Percentiles rank a stretch among this genome's conserved stretches.
Evolutionary conservation across 2,329 filamentous ascomycete genomes (phyloP).

Genomic region (Mycosphaerella sp.): DNA sequence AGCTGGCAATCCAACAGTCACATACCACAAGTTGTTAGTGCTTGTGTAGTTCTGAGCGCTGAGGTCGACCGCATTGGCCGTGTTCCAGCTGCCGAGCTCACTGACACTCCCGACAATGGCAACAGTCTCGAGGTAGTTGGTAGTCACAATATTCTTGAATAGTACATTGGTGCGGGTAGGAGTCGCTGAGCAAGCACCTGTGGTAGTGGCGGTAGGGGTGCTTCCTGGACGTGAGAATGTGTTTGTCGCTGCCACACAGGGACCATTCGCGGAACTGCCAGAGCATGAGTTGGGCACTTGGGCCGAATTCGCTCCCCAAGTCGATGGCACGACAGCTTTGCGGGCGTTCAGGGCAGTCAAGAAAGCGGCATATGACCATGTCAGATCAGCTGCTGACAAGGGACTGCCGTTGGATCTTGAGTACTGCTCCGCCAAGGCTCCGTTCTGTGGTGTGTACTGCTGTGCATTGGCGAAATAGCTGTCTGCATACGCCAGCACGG

Average conservation of each 20-base stretch:
- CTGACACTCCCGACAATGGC: conserved; percentile 57
- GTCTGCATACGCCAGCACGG: conserved; percentile 59
- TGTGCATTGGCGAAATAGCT: conserved; percentile 42
- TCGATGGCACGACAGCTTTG: conserved; percentile 48
- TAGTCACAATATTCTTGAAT: conserved; percentile 35
- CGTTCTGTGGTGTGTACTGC: conserved; percentile 50
- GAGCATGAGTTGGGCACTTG: conserved; percentile 24
- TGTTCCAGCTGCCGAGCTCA: conserved; percentile 56
- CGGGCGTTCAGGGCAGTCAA: conserved; percentile 57
- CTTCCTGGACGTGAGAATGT: conserved; percentile 23
- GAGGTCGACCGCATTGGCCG: conserved; percentile 48
- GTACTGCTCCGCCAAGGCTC: conserved; percentile 64
- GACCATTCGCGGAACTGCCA: conserved; percentile 23
- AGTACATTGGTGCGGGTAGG: conserved; percentile 40
- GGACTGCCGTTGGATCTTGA: conserved; percentile 45
- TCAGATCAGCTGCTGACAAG: conserved; percentile 60
- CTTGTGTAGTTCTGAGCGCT: conserved; percentile 53
- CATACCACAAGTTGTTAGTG: conserved; percentile 54
- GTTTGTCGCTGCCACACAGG: conserved; percentile 27
- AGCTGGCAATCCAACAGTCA: conserved; percentile 46
- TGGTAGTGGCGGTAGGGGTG: conserved; percentile 17
- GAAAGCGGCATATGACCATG: conserved; percentile 68
- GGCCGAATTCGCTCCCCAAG: conserved; percentile 43
- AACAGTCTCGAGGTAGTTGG: conserved; percentile 55
- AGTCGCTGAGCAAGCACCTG: conserved; percentile 19